Evolutionary conservation across 192 early-diverging fungal genomes (phyloP), one percentile per base, ranked within the genome.

Genomic region (Endogone sp.): DNA sequence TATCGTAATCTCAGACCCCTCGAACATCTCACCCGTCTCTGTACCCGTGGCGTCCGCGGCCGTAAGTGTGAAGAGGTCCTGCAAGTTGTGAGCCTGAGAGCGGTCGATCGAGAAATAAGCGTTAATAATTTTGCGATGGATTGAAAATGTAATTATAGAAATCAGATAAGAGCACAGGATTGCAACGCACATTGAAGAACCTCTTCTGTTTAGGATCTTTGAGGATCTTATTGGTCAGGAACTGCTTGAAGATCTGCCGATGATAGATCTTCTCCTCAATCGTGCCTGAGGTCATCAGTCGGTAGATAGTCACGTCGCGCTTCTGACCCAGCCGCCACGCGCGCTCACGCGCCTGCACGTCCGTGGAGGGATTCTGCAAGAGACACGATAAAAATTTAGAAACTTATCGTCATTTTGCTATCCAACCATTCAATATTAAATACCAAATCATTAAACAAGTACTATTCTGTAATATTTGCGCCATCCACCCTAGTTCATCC

Each of bases 211-310:
- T 86, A 8, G 96, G 93, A 63, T 98, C 95, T 30, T 90, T 89
- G 62, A 98, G 78, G 29, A 99, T 93, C 75, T 97, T 97, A 84
- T 95, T 94, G n/a, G 94, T 92, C 75, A 99, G 65, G 70, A 96
- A 95, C 81, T 95, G 94, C 70, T 99, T 99, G 78, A 94, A 97
- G 55, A 99, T 97, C 75, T 99, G 97, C 23, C 97, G 86, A 75
- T 95, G 95, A 68, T 97, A 97, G 10, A 97, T 98, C 78, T 97
- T 97, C 76, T 97, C 94, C 71, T 97, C 94, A 37, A 97, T 96
- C 0, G 94, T 97, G 0, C 94, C 90, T 3, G 90, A 89, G 25
- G 94, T 97, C 95, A 99, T 97, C 11, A 99, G 82, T 4, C 97
- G 82, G 70, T 98, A 99, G 22, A 99, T 91, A 11, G 93, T 89